Evolutionary conservation across 108 stramenopile genomes (phyloP).

Genomic region (Pseudonitzschia multiseries): DNA sequence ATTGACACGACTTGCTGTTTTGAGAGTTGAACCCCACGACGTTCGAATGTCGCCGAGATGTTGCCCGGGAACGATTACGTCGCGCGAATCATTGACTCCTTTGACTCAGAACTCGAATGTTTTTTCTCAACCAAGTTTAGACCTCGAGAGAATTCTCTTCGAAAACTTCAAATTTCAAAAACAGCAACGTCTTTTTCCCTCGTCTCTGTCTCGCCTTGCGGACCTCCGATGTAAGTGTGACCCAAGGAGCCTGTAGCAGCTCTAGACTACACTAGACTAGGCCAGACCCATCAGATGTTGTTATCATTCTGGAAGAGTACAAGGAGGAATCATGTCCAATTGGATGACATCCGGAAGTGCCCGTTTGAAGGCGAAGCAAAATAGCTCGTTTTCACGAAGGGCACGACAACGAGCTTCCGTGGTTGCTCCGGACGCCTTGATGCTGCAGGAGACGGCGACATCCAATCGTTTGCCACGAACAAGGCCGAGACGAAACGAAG

Average conservation of each 20-base stretch:
- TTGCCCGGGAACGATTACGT: too few relatives aligned
- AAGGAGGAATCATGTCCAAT: constrained; percentile 27
- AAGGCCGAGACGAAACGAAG: neutral
- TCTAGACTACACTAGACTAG: neutral
- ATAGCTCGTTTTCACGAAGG: constrained; percentile 26
- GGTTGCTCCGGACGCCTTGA: constrained; percentile 13
- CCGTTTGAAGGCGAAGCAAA: constrained; percentile 45
- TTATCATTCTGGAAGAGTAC: neutral
- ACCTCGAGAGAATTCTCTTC: too few relatives aligned
- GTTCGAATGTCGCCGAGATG: too few relatives aligned
- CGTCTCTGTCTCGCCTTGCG: neutral
- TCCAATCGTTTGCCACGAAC: neutral
- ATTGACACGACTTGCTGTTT: too few relatives aligned
- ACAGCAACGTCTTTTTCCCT: constrained; percentile 3
- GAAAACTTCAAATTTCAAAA: too few relatives aligned
- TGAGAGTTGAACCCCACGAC: too few relatives aligned
- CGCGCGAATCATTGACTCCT: too few relatives aligned
- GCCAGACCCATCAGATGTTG: neutral
- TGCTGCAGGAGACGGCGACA: neutral
- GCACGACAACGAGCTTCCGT: constrained; percentile 28
- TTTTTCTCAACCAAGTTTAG: too few relatives aligned
- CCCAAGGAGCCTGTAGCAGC: too few relatives aligned
- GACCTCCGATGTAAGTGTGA: too few relatives aligned
- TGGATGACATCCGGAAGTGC: constrained; percentile 48
- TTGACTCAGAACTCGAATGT: too few relatives aligned